Conservation (phyloP, 2,329 filamentous ascomycete genomes). For the Thelonectria olida region DNA sequence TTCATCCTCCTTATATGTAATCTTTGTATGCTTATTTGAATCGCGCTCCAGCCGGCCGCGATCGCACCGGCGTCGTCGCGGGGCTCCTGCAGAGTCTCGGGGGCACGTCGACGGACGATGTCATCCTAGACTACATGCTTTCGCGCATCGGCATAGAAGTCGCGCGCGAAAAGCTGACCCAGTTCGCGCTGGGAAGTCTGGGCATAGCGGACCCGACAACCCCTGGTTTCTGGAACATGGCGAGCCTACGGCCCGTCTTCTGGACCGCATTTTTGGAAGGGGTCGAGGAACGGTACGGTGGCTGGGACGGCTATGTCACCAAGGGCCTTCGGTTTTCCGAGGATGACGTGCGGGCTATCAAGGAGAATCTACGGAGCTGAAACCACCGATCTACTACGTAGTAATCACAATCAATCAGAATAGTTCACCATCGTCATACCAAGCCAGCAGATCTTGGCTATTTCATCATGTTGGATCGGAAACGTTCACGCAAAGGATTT, state of each 20-base stretch:
- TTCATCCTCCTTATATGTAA: too few relatives aligned
- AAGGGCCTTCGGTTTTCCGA: slow-evolving; percentile 55
- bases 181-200: slow-evolving; percentile 51
- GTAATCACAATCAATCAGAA: not conserved
- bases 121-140: slow-evolving; percentile 62
- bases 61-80: slow-evolving; percentile 62
- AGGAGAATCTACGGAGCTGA: slow-evolving; percentile 50
- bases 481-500: not conserved
- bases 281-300: slow-evolving; percentile 55
- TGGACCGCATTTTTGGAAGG: slow-evolving; percentile 58
- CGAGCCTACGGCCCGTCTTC: slow-evolving; percentile 52
- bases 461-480: not conserved
- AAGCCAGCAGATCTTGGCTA: too few relatives aligned
- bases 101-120: slow-evolving; percentile 52
- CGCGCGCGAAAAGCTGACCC: slow-evolving; percentile 57
- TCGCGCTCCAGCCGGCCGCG: slow-evolving; percentile 65
- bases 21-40: not conserved
- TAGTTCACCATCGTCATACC: not conserved
- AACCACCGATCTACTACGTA: not conserved
- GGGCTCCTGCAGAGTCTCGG: slow-evolving; percentile 61
- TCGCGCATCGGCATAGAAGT: slow-evolving; percentile 63
- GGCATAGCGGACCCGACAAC: slow-evolving; percentile 48
- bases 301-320: slow-evolving; percentile 59
- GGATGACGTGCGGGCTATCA: slow-evolving; percentile 57
- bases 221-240: slow-evolving; percentile 60